Evolutionary conservation across 2,329 filamentous ascomycete genomes (phyloP), one percentile per base, ranked within the genome.

Genomic region (Claviceps cyperi): DNA sequence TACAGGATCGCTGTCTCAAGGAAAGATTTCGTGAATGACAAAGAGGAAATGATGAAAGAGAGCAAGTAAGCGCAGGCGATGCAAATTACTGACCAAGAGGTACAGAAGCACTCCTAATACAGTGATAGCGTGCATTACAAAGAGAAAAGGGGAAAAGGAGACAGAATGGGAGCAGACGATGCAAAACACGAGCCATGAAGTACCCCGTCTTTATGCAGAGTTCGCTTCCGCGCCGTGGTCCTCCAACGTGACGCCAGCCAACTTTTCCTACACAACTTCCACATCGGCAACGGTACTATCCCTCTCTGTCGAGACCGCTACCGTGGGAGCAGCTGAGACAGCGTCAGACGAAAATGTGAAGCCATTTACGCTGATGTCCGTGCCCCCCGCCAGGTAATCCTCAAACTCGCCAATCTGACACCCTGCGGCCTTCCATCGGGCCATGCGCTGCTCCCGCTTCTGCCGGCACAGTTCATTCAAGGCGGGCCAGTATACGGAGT

Each of bases 401-500:
- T 98, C 92, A 48, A 78, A 83, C 69, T 96, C 90, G 28, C 92
- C 92, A 56, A 96, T 76, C 54, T 78, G 71, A 69, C 85, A 86
- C 19, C 92, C 92, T 22, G 78, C 87, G 14, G 79, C 78, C 55
- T 82, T 74, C 92, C 92, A 98, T 50, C 89, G 74, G 57, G 78
- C 73, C 54, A 69, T 70, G 59, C 80, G 78, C 54, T 77, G 77
- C 24, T 76, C 76, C 46, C 80, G 77, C 56, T 78, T 80, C 64
- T 83, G 73, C 17, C 77, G 75, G 55, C 83, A 85, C 59, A 94
- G 66, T 59, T 80, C 75, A 59, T 81, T 80, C 53, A 98, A 73
- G 1, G 86, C 84, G 0, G 90, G 87, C 92, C 92, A 98, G 73
- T 96, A 98, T 15, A 73, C 66, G 1, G 75, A 69, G 68, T 98